Evolutionary conservation across 768 basidiomycete genomes (phyloP).

Genomic region (Collybiopsis luxurians): DNA sequence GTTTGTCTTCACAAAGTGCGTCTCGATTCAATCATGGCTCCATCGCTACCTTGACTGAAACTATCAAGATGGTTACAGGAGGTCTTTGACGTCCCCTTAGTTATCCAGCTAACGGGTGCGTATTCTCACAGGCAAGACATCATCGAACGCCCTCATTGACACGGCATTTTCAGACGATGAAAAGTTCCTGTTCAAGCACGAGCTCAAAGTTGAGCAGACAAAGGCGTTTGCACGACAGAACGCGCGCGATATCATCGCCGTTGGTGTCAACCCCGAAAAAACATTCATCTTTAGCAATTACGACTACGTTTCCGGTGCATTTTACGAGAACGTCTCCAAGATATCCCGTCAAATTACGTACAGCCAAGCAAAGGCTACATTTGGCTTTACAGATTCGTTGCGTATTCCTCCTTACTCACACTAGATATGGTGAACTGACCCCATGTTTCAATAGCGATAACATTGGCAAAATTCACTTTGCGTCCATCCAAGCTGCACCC

Average conservation of each 20-base stretch:
- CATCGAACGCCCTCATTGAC: not conserved
- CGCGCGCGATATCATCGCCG: conserved; percentile 95
- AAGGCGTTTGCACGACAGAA: conserved; percentile 80
- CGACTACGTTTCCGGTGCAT: conserved; percentile 84
- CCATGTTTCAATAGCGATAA: conserved; percentile 66
- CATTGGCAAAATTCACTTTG: conserved; percentile 97
- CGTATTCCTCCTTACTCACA: conserved; percentile 26
- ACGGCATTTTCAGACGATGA: conserved; percentile 72
- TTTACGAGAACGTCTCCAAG: conserved; percentile 92
- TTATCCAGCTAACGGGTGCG: conserved; percentile 91
- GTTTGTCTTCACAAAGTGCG: conserved; percentile 94
- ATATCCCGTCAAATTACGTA: conserved; percentile 92
- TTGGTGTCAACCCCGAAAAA: conserved; percentile 87
- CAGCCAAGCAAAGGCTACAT: conserved; percentile 91
- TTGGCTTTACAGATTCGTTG: conserved; percentile 95
- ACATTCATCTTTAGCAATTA: conserved; percentile 98
- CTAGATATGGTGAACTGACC: not conserved
- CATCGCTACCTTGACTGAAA: not conserved
- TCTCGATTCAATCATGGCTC: conserved; percentile 3
- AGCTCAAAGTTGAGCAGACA: conserved; percentile 87
- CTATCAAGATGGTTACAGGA: conserved; percentile 87
- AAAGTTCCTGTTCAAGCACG: conserved; percentile 97
- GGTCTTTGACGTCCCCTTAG: conserved; percentile 91
- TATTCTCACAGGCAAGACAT: not conserved
- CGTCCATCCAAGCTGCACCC: conserved; percentile 91